These are phyloP conservation scores for Venturiaceae sp. DNA, from an alignment of 2,329 filamentous ascomycete species.

Conservation along the genomic window DNA sequence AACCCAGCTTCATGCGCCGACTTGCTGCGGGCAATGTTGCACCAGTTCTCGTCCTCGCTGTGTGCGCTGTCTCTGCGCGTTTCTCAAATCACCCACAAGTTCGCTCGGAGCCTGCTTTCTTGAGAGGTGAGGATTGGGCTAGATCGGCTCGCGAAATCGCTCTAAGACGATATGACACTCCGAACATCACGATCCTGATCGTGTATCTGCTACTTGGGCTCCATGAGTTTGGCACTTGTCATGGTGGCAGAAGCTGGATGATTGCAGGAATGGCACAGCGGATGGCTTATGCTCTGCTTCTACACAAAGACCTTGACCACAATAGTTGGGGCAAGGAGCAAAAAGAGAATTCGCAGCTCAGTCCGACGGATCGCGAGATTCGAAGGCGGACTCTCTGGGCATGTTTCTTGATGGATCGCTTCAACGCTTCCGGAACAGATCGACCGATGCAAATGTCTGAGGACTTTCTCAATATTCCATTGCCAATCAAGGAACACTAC, in stretches of 20 bases:
- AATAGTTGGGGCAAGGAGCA: constrained; percentile 56
- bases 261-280: constrained; percentile 89
- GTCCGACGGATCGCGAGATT: constrained; percentile 89
- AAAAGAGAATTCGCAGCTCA: constrained; percentile 52
- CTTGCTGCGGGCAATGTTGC: constrained; percentile 70
- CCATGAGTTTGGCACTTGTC: constrained; percentile 94
- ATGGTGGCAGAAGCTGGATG: constrained; percentile 92
- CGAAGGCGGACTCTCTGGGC: constrained; percentile 94
- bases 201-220: constrained; percentile 81
- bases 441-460: constrained; percentile 86
- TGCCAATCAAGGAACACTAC: constrained; percentile 82
- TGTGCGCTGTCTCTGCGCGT: constrained; percentile 89
- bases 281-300: constrained; percentile 91
- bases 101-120: constrained; percentile 65
- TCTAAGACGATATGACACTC: constrained; percentile 79
- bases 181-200: constrained; percentile 91
- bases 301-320: constrained; percentile 83
- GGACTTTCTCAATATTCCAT: constrained; percentile 76
- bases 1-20: constrained; percentile 92
- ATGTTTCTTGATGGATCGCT: constrained; percentile 94
- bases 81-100: constrained; percentile 85
- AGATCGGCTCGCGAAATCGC: constrained; percentile 79
- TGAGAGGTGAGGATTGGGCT: constrained; percentile 88
- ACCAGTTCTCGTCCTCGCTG: constrained; percentile 83
- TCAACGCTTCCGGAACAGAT: constrained; percentile 92